phyloP scores from a whole-genome alignment of 2,329 filamentous ascomycete genomes.

The Dichotomopilus funicola region DNA sequence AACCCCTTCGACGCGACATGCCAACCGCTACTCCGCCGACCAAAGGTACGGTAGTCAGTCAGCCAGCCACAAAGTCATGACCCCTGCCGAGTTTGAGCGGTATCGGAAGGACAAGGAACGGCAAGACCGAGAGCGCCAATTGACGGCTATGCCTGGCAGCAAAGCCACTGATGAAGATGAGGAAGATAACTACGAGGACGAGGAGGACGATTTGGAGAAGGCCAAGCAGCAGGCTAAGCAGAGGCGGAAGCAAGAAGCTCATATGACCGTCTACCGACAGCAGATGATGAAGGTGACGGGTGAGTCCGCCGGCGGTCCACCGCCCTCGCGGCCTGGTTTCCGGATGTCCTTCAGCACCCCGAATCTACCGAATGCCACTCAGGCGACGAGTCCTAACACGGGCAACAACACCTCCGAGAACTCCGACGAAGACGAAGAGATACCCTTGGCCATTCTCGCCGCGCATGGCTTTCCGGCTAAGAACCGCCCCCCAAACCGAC shows the following conservation, averaged over 20 bases:
- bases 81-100: conserved; percentile 76
- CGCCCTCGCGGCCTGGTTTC: conserved; percentile 46
- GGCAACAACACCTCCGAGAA: conserved; percentile 39
- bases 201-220: conserved; percentile 74
- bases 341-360: conserved; percentile 57
- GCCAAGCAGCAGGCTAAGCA: conserved; percentile 67
- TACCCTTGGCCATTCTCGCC: conserved; percentile 77
- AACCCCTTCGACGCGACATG: conserved; percentile 33
- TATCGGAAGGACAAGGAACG: conserved; percentile 69
- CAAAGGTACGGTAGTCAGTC: conserved; percentile 34
- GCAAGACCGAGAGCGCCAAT: conserved; percentile 22
- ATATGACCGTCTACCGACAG: conserved; percentile 82
- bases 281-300: conserved; percentile 97
- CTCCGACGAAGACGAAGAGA: conserved; percentile 78
- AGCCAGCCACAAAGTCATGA: conserved; percentile 72
- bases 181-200: conserved; percentile 72
- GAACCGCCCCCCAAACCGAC: conserved; percentile 64
- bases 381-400: conserved; percentile 30
- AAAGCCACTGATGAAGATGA: conserved; percentile 56
- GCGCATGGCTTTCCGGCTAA: conserved; percentile 83
- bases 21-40: conserved; percentile 31
- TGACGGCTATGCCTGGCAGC: conserved; percentile 34
- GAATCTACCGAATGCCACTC: conserved; percentile 40
- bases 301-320: conserved; percentile 49
- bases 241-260: conserved; percentile 80